Evolutionary conservation across 2,329 filamentous ascomycete species (phyloP).

Genomic region (Sporothrix dimorphospora): DNA sequence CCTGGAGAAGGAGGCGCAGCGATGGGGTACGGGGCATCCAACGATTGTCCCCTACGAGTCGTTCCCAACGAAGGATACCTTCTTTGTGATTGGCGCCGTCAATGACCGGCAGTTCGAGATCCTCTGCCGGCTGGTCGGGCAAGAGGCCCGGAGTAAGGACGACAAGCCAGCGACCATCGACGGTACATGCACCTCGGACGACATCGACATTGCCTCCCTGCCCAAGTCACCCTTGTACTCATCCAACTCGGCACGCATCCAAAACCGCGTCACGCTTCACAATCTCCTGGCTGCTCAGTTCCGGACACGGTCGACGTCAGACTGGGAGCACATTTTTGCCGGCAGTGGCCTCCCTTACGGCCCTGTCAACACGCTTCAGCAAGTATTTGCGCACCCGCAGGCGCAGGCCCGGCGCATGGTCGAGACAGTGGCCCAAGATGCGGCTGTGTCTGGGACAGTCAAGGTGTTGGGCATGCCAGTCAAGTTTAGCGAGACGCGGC

Average conservation of each 20-base stretch:
- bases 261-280: neutral
- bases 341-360: neutral
- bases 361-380: conserved; percentile 16
- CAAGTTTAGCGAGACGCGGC: conserved; percentile 29
- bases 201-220: neutral
- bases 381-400: conserved; percentile 26
- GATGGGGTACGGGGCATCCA: conserved; percentile 11
- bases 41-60: conserved; percentile 10
- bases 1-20: conserved; percentile 26
- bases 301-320: neutral
- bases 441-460: conserved; percentile 14
- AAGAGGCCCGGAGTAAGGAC: neutral
- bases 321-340: neutral
- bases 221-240: neutral
- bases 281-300: neutral
- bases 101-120: conserved; percentile 25
- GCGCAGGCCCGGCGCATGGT: conserved; percentile 26
- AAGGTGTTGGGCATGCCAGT: conserved; percentile 25
- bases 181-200: neutral
- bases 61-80: neutral
- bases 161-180: neutral
- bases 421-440: neutral
- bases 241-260: conserved; percentile 1
- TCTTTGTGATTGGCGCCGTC: conserved; percentile 20
- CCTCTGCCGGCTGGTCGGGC: neutral